These are phyloP conservation scores for Sarocladium brachiariae DNA, from an alignment of 2,329 filamentous ascomycete species.

Conservation along the genomic window DNA sequence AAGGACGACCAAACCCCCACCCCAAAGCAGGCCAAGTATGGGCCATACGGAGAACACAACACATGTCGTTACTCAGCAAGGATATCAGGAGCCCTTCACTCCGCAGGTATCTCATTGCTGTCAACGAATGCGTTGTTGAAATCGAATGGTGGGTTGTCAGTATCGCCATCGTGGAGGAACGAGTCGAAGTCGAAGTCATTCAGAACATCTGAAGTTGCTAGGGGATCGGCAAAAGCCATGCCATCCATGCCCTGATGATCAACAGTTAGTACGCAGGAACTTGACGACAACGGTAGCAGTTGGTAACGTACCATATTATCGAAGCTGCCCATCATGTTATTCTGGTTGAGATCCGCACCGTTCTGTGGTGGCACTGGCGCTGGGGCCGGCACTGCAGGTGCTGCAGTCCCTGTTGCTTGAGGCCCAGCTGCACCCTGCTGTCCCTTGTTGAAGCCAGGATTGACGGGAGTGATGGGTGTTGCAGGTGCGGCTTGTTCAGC, in stretches of 20 bases:
- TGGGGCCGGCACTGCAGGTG: constrained; percentile 28
- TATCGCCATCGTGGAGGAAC: constrained; percentile 53
- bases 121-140: constrained; percentile 43
- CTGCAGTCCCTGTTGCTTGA: constrained; percentile 23
- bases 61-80: neutral
- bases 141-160: constrained; percentile 43
- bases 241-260: constrained; percentile 25
- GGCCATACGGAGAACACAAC: neutral
- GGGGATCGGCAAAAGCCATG: constrained; percentile 51
- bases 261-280: constrained; percentile 19
- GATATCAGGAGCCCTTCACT: constrained; percentile 6
- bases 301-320: constrained; percentile 35
- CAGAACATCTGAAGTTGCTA: constrained; percentile 49
- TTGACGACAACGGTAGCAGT: neutral
- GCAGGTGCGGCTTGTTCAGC: constrained; percentile 53
- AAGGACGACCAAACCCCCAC: neutral
- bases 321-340: constrained; percentile 40
- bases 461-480: constrained; percentile 57
- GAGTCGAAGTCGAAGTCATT: constrained; percentile 64
- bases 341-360: constrained; percentile 42
- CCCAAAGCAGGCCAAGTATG: neutral
- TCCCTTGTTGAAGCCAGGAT: constrained; percentile 41
- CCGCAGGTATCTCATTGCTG: constrained; percentile 36
- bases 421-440: constrained; percentile 31
- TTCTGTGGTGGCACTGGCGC: constrained; percentile 32